These are phyloP conservation scores for Pleurotus tuber-regium DNA, from an alignment of 768 basidiomycete species.

Conservation along the genomic window DNA sequence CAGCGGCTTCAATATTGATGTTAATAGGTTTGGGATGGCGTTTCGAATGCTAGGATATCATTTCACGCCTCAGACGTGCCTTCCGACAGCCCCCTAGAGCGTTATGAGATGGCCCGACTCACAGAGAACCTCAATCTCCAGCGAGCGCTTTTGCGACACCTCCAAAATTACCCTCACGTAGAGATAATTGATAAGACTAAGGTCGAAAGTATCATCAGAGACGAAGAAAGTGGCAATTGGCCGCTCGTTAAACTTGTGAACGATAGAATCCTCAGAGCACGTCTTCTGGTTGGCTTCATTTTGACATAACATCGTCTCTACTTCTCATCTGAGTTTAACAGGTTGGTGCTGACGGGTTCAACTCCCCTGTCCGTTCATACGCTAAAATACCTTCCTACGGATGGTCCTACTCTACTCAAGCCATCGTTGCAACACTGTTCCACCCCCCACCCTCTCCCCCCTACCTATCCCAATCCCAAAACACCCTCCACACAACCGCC, in stretches of 20 bases:
- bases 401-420: constrained; percentile 88
- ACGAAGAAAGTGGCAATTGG: constrained; percentile 64
- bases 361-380: constrained; percentile 88
- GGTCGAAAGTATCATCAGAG: constrained; percentile 67
- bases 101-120: constrained; percentile 68
- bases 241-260: constrained; percentile 75
- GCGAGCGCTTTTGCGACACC: constrained; percentile 68
- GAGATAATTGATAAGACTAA: constrained; percentile 69
- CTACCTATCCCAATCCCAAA: constrained; percentile 54
- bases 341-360: constrained; percentile 95
- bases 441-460: constrained; percentile 76
- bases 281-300: constrained; percentile 46
- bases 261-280: constrained; percentile 60
- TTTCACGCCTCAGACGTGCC: constrained; percentile 59
- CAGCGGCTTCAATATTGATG: constrained; percentile 6
- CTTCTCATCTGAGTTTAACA: no score
- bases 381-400: constrained; percentile 86
- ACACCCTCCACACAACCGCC: constrained; percentile 69
- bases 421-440: constrained; percentile 83
- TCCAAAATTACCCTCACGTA: constrained; percentile 51
- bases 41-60: constrained; percentile 74
- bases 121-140: constrained; percentile 95
- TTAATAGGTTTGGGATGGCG: constrained; percentile 85
- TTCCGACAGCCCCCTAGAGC: constrained; percentile 20
- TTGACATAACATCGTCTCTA: no score